Base-by-base conservation (phyloP, 805 yeast genomes). In the Candida caryicola region DNA sequence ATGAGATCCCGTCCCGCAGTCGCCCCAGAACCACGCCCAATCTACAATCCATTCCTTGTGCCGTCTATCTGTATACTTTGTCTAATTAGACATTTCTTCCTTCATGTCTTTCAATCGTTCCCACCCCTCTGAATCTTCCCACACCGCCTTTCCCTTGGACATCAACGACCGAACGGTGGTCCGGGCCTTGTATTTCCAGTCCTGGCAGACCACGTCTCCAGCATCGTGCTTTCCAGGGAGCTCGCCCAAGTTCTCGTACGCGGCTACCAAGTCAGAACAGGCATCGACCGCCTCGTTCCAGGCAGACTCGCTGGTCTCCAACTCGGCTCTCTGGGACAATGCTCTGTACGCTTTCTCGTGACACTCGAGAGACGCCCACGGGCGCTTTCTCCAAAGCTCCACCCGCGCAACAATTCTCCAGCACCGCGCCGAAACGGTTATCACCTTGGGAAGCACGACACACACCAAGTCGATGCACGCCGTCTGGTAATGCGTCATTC, bases 321-420 rank as follows among this genome's bases (percentile, higher is more conserved):
- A 62, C 34, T 80, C 82, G 1, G 95, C 84, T 26, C 75, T 69
- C 40, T 79, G 81, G 2, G 79, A 64, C 9, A 78, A 64, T 0
- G 93, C 85, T 49, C 96, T 73, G 55, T 77, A 88, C 0, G 95
- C 96, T 59, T 84, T 86, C 52, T 89, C 96, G 50, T 84, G 82
- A 50, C 88, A 81, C 21, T 82, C 93, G 36, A 93, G 67, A 0
- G 96, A 85, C 4, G 77, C 75, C 96, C 97, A 89, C 12, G 96
- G 96, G 50, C 76, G 78, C 26, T 73, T 71, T 52, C 91, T 76
- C 97, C 98, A 91, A 7, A 85, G 54, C 53, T 89, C 90, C 10
- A 88, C 95, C 50, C 77, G 76, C 3, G 95, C 85, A n/a, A 87
- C 82, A 4, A 86, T 62, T 55, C 87, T 76, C 95, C 96, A 90